Evolutionary conservation across 2,329 filamentous ascomycete genomes (phyloP), one percentile per base, ranked within the genome.

Genomic region (Neurospora sp.): DNA sequence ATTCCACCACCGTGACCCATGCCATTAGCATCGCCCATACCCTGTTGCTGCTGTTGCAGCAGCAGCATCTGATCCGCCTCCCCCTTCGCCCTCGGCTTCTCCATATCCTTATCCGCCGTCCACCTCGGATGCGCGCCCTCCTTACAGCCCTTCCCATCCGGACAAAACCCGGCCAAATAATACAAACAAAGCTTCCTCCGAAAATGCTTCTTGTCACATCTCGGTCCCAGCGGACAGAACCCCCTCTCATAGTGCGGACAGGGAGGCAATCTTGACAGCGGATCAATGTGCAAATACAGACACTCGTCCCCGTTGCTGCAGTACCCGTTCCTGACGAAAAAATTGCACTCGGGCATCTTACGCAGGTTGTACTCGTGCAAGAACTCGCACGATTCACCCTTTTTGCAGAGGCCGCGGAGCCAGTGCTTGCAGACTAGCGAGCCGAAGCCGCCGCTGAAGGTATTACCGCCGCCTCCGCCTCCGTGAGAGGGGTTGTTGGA

Each of bases 341-440:
- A 97, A 78, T 97, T 97, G 83, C 96, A 99, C 83, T 98, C 96
- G 73, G 96, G 94, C 93, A 98, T 98, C 81, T 96, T 94, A 73
- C 96, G 90, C 75, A 99, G 87, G 82, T 99, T 98, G 84, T 97
- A 99, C 82, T 98, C 96, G 85, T 99, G 96, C 67, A 98, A 85
- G 77, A 98, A 99, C 83, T 99, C 96, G 89, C 96, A 99, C 75
- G 90, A 89, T 78, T 97, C 91, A 76, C 95, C 96, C 82, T 98
- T 98, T 79, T 99, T 99, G 85, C 96, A 99, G 23, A 99, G 88
- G 0, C 94, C 95, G 74, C 96, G 92, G 77, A 98, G 89, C 90
- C 96, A 98, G 85, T 98, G 96, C 84, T 99, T 99, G 89, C 96
- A 99, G 72, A 99, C 95, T 17, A 98, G 89, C 78, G 87, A 91